Base-by-base conservation (phyloP, 371 early-diverging fungal genomes). In the Dentiscutata heterogama region DNA sequence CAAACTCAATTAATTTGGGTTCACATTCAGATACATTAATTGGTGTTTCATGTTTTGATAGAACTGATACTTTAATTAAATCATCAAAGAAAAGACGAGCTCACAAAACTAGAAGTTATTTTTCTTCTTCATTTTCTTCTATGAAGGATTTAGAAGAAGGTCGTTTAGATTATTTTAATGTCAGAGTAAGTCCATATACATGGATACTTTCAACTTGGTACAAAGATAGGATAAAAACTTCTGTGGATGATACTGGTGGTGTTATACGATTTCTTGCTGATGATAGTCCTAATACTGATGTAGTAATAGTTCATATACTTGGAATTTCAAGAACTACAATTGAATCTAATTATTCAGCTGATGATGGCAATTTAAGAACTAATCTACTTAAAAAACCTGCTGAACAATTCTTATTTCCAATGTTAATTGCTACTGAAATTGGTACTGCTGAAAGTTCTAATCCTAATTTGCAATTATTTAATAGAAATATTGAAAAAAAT, bases 401-500 rank as follows among this genome's bases (percentile, higher is more conserved):
- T 10, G 46, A 46, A 46, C 10, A 46, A 8, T 46, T 46, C 10
- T 46, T 46, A 46, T 46, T 46, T 46, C 46, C 46, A 46, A 46
- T 11, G 7, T 6, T 11, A 10, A 46, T 46, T 46, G 7, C 46
- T 18, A 58, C 5, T 14, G 13, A 22, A 4, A 58, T 18, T 18
- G 7, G 20, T 58, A 1, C n/a, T 58, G 13, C 6, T 18, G 7
- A 22, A n/a, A n/a, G 13, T 56, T 6, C 0, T 1, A 58, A 58
- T 10, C 46, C 11, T 0, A 46, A 46, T 10, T 7, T 11, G 7
- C 53, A 72, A 72, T 29, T 72, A 72, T 72, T 72, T 27, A 14
- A 13, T 29, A 18, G 73, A 2, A 72, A 31, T 31, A 54, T 72
- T 50, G 73, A 72, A 72, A 72, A 72, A 18, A 53, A 72, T 53